phyloP scores from a whole-genome alignment of 768 basidiomycete species.

The Russula olivacea region DNA sequence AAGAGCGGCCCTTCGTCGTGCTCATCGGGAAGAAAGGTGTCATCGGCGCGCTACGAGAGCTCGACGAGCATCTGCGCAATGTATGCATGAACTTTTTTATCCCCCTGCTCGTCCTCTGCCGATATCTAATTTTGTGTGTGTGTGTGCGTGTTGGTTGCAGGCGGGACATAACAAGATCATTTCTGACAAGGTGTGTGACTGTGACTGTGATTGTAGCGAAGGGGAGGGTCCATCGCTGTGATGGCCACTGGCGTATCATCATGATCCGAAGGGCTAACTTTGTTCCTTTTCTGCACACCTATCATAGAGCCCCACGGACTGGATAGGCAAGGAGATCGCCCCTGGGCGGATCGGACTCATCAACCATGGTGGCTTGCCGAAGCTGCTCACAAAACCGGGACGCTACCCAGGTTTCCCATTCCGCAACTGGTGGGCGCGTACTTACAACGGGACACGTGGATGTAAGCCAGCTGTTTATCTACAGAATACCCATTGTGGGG shows the following conservation, averaged over 20 bases:
- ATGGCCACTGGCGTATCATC: background rate
- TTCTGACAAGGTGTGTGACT: slow-evolving; percentile 48
- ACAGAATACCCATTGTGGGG: too few relatives aligned
- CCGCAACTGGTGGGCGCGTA: slow-evolving; percentile 80
- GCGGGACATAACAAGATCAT: slow-evolving; percentile 51
- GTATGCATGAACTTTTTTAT: slow-evolving; percentile 30
- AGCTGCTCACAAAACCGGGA: slow-evolving; percentile 66
- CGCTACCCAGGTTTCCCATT: slow-evolving; percentile 73
- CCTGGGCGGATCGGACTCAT: slow-evolving; percentile 72
- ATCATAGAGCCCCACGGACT: slow-evolving; percentile 49
- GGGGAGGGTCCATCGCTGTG: background rate
- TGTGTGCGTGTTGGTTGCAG: slow-evolving; percentile 34
- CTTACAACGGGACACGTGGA: slow-evolving; percentile 64
- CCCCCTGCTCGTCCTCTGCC: background rate
- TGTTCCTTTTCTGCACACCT: background rate
- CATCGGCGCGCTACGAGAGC: slow-evolving; percentile 60
- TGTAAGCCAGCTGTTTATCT: slow-evolving; percentile 37
- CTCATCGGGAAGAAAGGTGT: slow-evolving; percentile 62
- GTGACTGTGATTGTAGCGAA: background rate
- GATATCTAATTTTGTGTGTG: too few relatives aligned
- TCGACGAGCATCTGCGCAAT: slow-evolving; percentile 54
- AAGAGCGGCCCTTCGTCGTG: slow-evolving; percentile 66
- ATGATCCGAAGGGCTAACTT: background rate
- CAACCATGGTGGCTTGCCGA: slow-evolving; percentile 78
- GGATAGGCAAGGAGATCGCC: slow-evolving; percentile 65